Conservation (phyloP, 2,329 filamentous ascomycete species). For the Botrytis fragariae region DNA sequence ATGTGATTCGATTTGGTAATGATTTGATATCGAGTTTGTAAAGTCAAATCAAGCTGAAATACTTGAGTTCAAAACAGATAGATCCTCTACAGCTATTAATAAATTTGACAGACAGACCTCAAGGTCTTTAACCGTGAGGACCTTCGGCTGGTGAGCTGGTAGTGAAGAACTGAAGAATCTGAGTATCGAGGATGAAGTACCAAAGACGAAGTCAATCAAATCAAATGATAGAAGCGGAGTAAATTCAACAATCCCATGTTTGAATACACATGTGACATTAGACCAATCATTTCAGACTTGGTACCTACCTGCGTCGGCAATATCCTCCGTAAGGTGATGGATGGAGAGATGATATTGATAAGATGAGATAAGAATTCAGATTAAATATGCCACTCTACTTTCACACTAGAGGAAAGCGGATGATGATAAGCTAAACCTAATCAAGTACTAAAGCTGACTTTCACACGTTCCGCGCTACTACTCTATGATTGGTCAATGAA, state of each 20-base stretch:
- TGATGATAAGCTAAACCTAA: no score
- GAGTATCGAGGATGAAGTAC: neutral
- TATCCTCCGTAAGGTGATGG: neutral
- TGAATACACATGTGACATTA: neutral
- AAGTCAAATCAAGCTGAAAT: neutral
- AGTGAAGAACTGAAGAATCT: neutral
- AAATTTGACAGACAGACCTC: neutral
- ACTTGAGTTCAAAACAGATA: neutral
- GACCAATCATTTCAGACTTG: neutral
- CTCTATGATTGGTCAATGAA: constrained; percentile 12
- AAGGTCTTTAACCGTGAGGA: neutral
- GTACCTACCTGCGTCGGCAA: neutral
- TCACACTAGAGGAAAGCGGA: no score
- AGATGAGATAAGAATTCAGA: neutral
- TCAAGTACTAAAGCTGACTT: neutral
- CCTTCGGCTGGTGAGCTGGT: neutral
- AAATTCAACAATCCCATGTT: neutral
- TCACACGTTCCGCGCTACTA: neutral
- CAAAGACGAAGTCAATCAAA: neutral
- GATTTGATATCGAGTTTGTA: neutral
- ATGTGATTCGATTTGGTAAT: neutral
- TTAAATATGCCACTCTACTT: neutral
- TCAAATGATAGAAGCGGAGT: neutral
- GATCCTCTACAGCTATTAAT: no score
- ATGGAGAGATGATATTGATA: neutral